Evolutionary conservation across 805 yeast genomes (phyloP), one percentile per base, ranked within the genome.

Genomic region (Scheffersomyces lignosus): DNA sequence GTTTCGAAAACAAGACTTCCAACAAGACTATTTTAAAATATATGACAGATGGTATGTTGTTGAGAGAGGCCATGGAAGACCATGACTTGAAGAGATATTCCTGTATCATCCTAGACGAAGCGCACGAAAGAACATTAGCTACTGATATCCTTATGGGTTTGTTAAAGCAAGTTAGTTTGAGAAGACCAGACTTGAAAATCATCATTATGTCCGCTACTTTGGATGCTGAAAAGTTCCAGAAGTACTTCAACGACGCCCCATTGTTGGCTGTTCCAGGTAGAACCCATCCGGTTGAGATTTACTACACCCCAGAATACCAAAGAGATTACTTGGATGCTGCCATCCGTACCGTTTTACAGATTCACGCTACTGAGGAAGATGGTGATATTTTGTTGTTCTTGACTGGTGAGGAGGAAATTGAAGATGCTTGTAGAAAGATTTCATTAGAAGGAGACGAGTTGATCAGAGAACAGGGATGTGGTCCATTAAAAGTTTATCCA

Each of bases 21-120:
- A 72, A 75, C 37, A 84, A 80, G 49, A 91, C 99, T 4, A 76
- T 90, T 25, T 71, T 91, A 54, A 88, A 89, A 64, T 91, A 93
- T 70, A 87, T 91, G 97, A 91, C 99, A 8, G 99, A 91, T 70
- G 99, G 99, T 81, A 90, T 91, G 97, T 75, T 91, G 36, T 70
- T 91, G 49, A 78, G 97, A 56, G 99, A 91, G 66, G 97, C 97
- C 18, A 90, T 93, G 98, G 93, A 85, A 47, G 99, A 91, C 59
- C 96, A 88, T 50, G 77, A 82, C 42, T 71, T 91, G 59, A 65
- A 69, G 4, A 73, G 83, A 47, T 91, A 91, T 62, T 83, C 95
- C 13, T 91, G 96, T 54, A 86, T 91, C 43, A 88, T 91, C 47
- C 71, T 91, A 43, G 99, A 91, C 75, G 99, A 91, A 71, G 98